phyloP scores from a whole-genome alignment of 805 yeast genomes.

The Starmerella riodocensis region DNA sequence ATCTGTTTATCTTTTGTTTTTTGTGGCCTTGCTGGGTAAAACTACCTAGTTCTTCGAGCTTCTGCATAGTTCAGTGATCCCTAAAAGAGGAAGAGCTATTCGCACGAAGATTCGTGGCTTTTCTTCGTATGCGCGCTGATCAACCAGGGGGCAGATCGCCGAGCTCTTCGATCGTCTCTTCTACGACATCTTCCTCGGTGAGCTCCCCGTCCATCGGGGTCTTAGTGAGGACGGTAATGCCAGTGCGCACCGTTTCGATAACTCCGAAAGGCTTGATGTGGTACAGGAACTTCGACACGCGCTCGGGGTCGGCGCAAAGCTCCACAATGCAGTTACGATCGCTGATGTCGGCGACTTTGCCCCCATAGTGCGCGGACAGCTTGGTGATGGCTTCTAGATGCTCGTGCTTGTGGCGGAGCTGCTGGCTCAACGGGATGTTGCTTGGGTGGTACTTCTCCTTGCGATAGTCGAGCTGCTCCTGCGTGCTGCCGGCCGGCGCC shows the following conservation, averaged over 20 bases:
- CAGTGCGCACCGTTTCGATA: slow-evolving; percentile 90
- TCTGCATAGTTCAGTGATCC: no score
- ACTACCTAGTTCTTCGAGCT: no score
- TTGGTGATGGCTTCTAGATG: slow-evolving; percentile 76
- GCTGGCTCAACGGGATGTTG: slow-evolving; percentile 79
- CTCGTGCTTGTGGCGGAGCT: slow-evolving; percentile 81
- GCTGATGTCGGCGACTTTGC: slow-evolving; percentile 79
- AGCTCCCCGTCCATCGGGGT: slow-evolving; percentile 56
- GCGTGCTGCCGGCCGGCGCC: slow-evolving; percentile 24
- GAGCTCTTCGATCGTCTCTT: slow-evolving; percentile 37
- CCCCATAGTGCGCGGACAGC: slow-evolving; percentile 78
- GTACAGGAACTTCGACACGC: slow-evolving; percentile 74
- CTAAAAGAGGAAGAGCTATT: no score
- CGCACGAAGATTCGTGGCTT: background rate
- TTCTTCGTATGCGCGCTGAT: background rate
- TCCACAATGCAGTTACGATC: slow-evolving; percentile 91
- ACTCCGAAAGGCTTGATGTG: slow-evolving; percentile 92
- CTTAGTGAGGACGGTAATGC: slow-evolving; percentile 97
- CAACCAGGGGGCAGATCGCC: slow-evolving; percentile 97
- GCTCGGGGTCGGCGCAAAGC: slow-evolving; percentile 82
- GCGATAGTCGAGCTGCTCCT: slow-evolving; percentile 27
- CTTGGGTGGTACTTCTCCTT: slow-evolving; percentile 56
- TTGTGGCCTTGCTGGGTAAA: no score
- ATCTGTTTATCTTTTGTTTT: no score
- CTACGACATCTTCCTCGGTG: slow-evolving; percentile 31